Evolutionary conservation across 768 basidiomycete genomes (phyloP), one percentile per base, ranked within the genome.

Genomic region (Tephrocybe sp.): DNA sequence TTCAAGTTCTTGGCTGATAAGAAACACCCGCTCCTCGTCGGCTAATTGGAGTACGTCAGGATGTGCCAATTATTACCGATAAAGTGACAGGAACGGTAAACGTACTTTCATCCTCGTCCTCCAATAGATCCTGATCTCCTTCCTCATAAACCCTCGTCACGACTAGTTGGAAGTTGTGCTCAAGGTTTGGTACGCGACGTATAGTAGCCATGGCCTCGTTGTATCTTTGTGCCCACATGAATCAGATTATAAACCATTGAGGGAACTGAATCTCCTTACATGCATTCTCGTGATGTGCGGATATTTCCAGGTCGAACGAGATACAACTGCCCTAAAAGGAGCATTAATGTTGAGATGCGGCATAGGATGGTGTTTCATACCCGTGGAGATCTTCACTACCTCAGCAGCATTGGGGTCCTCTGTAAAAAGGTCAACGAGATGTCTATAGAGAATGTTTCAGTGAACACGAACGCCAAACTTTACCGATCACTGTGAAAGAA

Each of bases 61-160:
- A 35, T 35, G n/a, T n/a, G n/a, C n/a, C n/a, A n/a, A n/a, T 35
- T 9, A 5, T 35, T 35, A 43, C 19, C 31, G 34, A 21, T 26
- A 9, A 35, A 37, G 32, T 27, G 6, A 39, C 30, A 9, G 70
- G 13, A 25, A 9, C 21, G 19, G 19, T 8, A 12, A 30, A 46
- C 83, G 58, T 55, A 87, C 88, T 88, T 72, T 90, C 87, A 50
- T 93, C 93, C 66, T 96, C 92, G 58, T 98, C 96, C 60, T 97
- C 94, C 15, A 98, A 70, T 34, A 98, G 67, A 60, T 96, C 89
- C 67, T 96, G 93, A 63, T 98, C 95, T 2, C 93, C 97, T 54
- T 98, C 96, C 58, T 98, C 93, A 62, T 91, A 98, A 1, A 97
- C 94, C 52, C 95, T 78, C n/a, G 94, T 97, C 46, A 98, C 85